These are phyloP conservation scores for Penicillium flavigenum DNA, from an alignment of 495 filamentous ascomycete species.

Conservation along the genomic window DNA sequence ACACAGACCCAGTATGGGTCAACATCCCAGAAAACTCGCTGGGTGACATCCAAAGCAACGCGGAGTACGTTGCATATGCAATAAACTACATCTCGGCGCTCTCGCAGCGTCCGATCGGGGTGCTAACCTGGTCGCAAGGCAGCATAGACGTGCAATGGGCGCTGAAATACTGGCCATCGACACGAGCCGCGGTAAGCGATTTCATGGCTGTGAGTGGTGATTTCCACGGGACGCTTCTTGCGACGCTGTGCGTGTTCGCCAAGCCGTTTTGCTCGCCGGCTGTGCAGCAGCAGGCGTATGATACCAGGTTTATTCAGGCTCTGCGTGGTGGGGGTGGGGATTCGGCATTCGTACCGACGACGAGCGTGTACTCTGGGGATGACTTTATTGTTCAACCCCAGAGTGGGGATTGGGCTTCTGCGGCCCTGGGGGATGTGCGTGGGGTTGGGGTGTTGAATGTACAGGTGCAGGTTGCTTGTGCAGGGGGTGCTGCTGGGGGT, in stretches of 20 bases:
- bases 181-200: conserved; percentile 31
- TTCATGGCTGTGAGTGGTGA: conserved; percentile 45
- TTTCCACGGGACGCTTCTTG: conserved; percentile 45
- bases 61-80: conserved; percentile 44
- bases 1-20: conserved; percentile 50
- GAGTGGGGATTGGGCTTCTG: conserved; percentile 38
- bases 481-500: conserved; percentile 30
- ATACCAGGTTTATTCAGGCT: conserved; percentile 35
- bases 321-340: conserved; percentile 40
- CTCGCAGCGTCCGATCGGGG: conserved; percentile 29
- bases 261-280: conserved; percentile 28
- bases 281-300: conserved; percentile 43
- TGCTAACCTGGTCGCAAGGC: conserved; percentile 23
- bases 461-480: conserved; percentile 41
- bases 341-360: conserved; percentile 47
- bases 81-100: conserved; percentile 43
- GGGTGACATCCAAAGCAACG: conserved; percentile 43
- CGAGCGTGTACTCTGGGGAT: conserved; percentile 38
- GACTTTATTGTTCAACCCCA: conserved; percentile 51
- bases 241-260: conserved; percentile 22
- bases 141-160: conserved; percentile 48
- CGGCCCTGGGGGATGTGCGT: conserved; percentile 32
- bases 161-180: conserved; percentile 51
- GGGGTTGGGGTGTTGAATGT: conserved; percentile 44
- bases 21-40: conserved; percentile 45